A percentile compares a stretch with the other conserved stretches of the same genome.
Evolutionary conservation across 2,329 filamentous ascomycete genomes (phyloP).

Genomic region (Botrytis hyacinthi): DNA sequence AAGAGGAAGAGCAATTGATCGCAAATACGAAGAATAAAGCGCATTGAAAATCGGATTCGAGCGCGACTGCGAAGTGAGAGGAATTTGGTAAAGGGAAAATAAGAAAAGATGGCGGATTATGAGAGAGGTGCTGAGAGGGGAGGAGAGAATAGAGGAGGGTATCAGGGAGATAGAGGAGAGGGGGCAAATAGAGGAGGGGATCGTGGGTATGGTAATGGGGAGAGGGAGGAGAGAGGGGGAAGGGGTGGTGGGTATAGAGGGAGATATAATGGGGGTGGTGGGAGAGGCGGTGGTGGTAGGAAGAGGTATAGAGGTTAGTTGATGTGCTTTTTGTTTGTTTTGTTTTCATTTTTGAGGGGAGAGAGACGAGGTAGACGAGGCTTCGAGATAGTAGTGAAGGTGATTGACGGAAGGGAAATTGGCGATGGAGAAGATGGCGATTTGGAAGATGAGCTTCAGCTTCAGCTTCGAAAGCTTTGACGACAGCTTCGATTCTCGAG

Average conservation of each 20-base stretch:
- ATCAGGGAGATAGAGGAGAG: background rate
- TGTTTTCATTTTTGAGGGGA: background rate
- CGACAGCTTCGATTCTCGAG: background rate
- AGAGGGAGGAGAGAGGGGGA: background rate
- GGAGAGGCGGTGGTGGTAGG: constrained; percentile 65
- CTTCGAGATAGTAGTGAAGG: background rate
- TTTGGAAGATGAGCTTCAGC: too few species aligned
- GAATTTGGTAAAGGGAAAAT: background rate
- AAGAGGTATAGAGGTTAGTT: constrained; percentile 71
- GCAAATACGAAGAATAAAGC: too few species aligned
- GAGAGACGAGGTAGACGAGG: background rate
- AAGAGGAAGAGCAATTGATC: background rate
- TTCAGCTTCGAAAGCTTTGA: background rate
- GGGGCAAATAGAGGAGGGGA: background rate
- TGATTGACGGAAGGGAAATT: background rate
- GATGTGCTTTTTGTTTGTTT: background rate
- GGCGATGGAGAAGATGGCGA: background rate
- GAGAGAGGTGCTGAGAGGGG: background rate
- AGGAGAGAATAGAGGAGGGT: background rate
- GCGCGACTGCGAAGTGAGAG: background rate
- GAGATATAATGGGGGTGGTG: constrained; percentile 32
- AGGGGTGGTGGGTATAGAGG: constrained; percentile 40
- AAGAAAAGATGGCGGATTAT: background rate
- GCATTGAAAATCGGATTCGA: background rate
- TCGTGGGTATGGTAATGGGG: constrained; percentile 37